Conservation (phyloP, 345 rosid genomes). For the Ceriops tagal region DNA sequence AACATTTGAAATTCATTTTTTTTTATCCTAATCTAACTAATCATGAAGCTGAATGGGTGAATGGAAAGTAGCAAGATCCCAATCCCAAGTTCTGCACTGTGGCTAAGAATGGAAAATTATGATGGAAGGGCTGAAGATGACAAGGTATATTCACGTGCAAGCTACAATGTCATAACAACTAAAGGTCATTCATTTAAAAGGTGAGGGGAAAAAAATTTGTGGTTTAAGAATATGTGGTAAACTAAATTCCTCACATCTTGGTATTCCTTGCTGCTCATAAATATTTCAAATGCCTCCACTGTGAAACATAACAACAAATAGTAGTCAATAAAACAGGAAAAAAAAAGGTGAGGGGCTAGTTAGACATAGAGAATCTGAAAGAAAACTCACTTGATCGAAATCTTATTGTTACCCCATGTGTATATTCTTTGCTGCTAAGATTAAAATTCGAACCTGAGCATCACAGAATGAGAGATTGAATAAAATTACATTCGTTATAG, state of each 20-base stretch:
- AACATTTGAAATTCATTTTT: background rate
- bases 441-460: conserved; percentile 72
- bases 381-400: conserved; percentile 60
- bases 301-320: conserved; percentile 29
- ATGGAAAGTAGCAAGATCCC: too few relatives aligned
- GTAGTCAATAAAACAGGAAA: conserved; percentile 20
- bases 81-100: background rate
- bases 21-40: background rate
- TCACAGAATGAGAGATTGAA: background rate
- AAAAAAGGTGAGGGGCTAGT: background rate
- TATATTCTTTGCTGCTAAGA: conserved; percentile 50
- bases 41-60: too few relatives aligned
- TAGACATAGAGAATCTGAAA: background rate
- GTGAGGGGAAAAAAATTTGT: background rate
- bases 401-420: conserved; percentile 66
- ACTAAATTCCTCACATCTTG: conserved; percentile 50
- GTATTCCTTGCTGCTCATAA: conserved; percentile 56
- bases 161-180: background rate
- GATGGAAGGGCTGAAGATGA: background rate
- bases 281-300: conserved; percentile 78
- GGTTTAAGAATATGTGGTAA: background rate
- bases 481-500: background rate
- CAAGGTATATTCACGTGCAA: background rate
- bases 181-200: background rate
- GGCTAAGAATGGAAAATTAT: background rate